These are phyloP conservation scores for Cyberlindnera saturnus DNA, from an alignment of 805 yeast species.

Conservation along the genomic window DNA sequence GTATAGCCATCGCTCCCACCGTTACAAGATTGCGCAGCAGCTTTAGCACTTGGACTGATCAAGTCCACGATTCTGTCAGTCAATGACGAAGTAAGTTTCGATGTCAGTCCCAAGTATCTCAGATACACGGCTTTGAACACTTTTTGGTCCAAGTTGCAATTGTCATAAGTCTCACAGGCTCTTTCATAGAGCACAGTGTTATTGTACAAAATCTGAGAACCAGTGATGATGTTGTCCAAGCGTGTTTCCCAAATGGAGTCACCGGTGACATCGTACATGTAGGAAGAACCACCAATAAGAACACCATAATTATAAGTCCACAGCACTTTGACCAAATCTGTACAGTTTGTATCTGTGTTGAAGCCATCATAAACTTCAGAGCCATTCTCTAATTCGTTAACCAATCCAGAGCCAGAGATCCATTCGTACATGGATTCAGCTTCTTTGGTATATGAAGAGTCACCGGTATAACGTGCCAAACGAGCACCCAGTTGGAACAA, in stretches of 20 bases:
- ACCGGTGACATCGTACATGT: conserved; percentile 59
- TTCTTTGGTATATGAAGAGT: conserved; percentile 42
- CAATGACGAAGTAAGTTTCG: conserved; percentile 57
- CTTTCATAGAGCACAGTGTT: conserved; percentile 66
- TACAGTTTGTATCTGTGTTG: conserved; percentile 51
- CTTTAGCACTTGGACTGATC: conserved; percentile 48
- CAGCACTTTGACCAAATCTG: conserved; percentile 45
- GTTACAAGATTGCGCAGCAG: conserved; percentile 77
- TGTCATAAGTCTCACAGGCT: conserved; percentile 63
- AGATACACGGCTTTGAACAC: conserved; percentile 82
- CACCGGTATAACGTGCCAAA: conserved; percentile 51
- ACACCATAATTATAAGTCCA: conserved; percentile 88
- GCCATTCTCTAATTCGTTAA: conserved; percentile 29
- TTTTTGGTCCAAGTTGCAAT: conserved; percentile 81
- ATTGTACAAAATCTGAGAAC: conserved; percentile 30
- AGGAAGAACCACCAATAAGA: conserved; percentile 68
- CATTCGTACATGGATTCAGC: conserved; percentile 55
- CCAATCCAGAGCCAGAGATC: conserved; percentile 44
- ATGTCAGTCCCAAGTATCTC: conserved; percentile 67
- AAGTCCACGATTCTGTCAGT: conserved; percentile 26
- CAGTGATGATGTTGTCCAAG: conserved; percentile 13
- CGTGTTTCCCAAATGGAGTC: conserved; percentile 49
- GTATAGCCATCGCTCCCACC: conserved; percentile 86
- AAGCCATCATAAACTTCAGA: conserved; percentile 69
- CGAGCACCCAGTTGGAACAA: conserved; percentile 59